Evolutionary conservation across 2,329 filamentous ascomycete species (phyloP).

Genomic region (Exophiala bonariae): DNA sequence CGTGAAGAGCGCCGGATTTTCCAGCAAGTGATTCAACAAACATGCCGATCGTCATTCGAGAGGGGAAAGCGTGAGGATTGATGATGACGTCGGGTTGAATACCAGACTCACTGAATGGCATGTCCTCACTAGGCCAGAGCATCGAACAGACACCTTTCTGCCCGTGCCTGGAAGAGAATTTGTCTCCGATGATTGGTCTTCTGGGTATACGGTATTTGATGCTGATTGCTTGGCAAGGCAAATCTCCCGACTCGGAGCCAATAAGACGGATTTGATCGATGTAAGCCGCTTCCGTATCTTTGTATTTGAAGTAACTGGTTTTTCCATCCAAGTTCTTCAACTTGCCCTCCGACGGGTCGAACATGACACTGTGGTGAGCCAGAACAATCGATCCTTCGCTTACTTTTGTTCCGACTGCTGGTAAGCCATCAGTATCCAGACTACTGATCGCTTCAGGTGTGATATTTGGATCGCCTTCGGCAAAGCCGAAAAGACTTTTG

Average conservation of each 20-base stretch:
- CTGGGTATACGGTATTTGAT: constrained; percentile 92
- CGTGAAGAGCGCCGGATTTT: constrained; percentile 90
- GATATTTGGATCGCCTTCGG: constrained; percentile 53
- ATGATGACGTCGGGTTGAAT: constrained; percentile 98
- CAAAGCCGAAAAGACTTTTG: constrained; percentile 86
- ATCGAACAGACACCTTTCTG: constrained; percentile 97
- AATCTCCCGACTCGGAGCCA: constrained; percentile 77
- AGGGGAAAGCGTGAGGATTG: constrained; percentile 98
- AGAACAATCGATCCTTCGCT: constrained; percentile 81
- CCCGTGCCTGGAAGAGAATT: constrained; percentile 97
- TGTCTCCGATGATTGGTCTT: constrained; percentile 92
- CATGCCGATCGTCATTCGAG: constrained; percentile 99
- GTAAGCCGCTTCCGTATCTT: constrained; percentile 83
- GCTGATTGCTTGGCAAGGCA: constrained; percentile 83
- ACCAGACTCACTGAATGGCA: constrained; percentile 95
- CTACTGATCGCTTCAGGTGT: constrained; percentile 68
- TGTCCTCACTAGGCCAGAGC: constrained; percentile 89
- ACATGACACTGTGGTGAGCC: constrained; percentile 84
- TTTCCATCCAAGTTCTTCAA: constrained; percentile 82
- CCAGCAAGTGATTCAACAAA: constrained; percentile 96
- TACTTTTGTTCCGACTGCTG: constrained; percentile 74
- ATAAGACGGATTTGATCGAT: constrained; percentile 92
- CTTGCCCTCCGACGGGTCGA: constrained; percentile 68
- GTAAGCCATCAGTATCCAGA: constrained; percentile 85
- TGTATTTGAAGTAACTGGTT: constrained; percentile 91